Evolutionary conservation across 805 yeast species (phyloP).

Genomic region (Starmerella vaccinii): DNA sequence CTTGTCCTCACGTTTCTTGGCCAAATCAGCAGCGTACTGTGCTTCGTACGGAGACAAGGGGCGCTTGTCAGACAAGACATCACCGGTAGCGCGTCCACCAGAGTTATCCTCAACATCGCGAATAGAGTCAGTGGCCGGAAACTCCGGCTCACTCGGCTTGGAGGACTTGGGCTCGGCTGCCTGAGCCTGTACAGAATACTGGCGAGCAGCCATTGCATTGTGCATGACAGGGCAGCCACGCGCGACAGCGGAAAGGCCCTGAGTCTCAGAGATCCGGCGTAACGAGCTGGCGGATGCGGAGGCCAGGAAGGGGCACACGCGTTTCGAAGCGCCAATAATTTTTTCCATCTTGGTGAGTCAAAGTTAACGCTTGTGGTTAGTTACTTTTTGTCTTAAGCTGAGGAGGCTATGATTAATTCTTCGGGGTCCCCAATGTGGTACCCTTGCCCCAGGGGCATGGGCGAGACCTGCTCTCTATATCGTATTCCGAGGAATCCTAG

Average conservation of each 20-base stretch:
- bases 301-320: slow-evolving; percentile 75
- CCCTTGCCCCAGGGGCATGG: slow-evolving; percentile 7
- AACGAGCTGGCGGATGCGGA: slow-evolving; percentile 47
- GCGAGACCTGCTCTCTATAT: not conserved
- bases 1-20: slow-evolving; percentile 70
- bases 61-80: not conserved
- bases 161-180: not conserved
- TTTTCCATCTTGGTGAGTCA: slow-evolving; percentile 55
- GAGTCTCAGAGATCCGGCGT: slow-evolving; percentile 41
- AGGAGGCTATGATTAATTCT: slow-evolving; percentile 7
- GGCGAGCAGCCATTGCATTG: slow-evolving; percentile 45
- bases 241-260: slow-evolving; percentile 47
- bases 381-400: too few species aligned
- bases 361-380: not conserved
- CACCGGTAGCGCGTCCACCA: too few species aligned
- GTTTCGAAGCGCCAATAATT: slow-evolving; percentile 62
- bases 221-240: slow-evolving; percentile 85
- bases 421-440: not conserved
- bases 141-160: slow-evolving; percentile 21
- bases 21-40: slow-evolving; percentile 51
- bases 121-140: too few species aligned
- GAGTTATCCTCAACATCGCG: too few species aligned
- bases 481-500: not conserved
- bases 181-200: slow-evolving; percentile 34
- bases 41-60: slow-evolving; percentile 12